Percentiles rank a stretch among this genome's conserved stretches.
Conservation (phyloP, 2,329 filamentous ascomycete species). For the Monascus ruber region DNA sequence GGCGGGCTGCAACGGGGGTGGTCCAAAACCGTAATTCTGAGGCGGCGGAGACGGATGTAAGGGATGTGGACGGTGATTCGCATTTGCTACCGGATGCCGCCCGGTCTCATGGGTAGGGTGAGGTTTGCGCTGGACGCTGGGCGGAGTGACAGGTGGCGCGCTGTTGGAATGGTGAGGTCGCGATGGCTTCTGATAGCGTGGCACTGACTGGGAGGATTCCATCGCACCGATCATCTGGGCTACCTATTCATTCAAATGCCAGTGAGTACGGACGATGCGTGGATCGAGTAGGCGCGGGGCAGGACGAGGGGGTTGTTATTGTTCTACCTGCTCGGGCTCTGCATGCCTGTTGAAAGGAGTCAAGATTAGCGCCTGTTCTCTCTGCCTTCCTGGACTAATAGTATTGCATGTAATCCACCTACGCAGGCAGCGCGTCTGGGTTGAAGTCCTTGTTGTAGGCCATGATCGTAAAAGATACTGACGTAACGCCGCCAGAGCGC, state of each 20-base stretch:
- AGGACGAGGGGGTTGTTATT: constrained; percentile 5
- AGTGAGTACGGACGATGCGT: neutral
- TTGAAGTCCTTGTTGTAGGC: constrained; percentile 91
- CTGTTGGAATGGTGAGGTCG: constrained; percentile 13
- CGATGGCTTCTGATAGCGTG: constrained; percentile 16
- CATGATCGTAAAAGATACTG: constrained; percentile 44
- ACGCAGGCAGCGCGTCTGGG: constrained; percentile 89
- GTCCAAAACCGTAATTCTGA: constrained; percentile 39
- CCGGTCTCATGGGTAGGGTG: constrained; percentile 10
- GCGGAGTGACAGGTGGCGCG: constrained; percentile 7
- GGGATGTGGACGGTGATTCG: constrained; percentile 24
- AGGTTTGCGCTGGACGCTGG: constrained; percentile 2
- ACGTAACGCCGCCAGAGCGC: neutral
- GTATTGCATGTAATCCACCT: constrained; percentile 26
- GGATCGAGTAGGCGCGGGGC: constrained; percentile 8
- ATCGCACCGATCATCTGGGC: constrained; percentile 34
- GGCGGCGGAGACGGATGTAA: constrained; percentile 33
- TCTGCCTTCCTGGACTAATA: neutral
- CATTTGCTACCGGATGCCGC: constrained; percentile 6
- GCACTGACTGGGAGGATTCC: constrained; percentile 17
- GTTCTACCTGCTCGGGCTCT: constrained; percentile 57
- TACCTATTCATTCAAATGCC: constrained; percentile 19
- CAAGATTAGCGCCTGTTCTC: neutral
- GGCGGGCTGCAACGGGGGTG: constrained; percentile 41
- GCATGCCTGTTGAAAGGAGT: constrained; percentile 46